Percentiles rank a stretch among this genome's conserved stretches.
These are phyloP conservation scores for Paraphoma chrysanthemicola DNA, from an alignment of 2,329 filamentous ascomycete species.

Conservation along the genomic window DNA sequence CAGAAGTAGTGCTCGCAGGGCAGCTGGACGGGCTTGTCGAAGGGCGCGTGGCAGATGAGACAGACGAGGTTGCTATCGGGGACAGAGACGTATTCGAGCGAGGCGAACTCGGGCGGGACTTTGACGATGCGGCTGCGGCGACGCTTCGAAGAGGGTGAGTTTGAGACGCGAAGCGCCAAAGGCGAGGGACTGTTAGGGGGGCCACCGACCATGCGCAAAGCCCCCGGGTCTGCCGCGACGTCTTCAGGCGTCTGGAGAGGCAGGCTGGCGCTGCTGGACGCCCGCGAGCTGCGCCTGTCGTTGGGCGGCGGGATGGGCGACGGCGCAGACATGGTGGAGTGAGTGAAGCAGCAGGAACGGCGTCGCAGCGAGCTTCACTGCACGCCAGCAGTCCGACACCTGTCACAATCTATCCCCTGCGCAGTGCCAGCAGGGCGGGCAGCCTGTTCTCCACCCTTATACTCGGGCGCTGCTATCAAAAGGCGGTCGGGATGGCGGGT, in stretches of 20 bases:
- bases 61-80: constrained; percentile 69
- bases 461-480: background rate
- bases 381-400: background rate
- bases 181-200: constrained; percentile 48
- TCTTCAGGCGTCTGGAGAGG: constrained; percentile 22
- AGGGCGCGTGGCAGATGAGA: constrained; percentile 69
- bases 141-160: constrained; percentile 47
- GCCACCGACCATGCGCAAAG: constrained; percentile 45
- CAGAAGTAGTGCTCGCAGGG: constrained; percentile 71
- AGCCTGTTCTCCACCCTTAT: background rate
- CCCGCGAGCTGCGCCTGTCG: constrained; percentile 44
- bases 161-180: constrained; percentile 46
- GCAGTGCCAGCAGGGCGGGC: background rate
- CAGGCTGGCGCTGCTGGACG: constrained; percentile 38
- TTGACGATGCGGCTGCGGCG: constrained; percentile 43
- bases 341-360: constrained; percentile 2
- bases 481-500: constrained; percentile 4
- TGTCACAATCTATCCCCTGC: background rate
- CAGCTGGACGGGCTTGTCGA: constrained; percentile 64
- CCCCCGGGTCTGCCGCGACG: constrained; percentile 25
- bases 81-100: constrained; percentile 63
- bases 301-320: constrained; percentile 45
- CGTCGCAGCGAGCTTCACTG: too few relatives aligned
- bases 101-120: constrained; percentile 60
- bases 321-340: constrained; percentile 41